Evolutionary conservation across 1,284 basidiomycete species (phyloP).

Genomic region (Ganoderma meredithae): DNA sequence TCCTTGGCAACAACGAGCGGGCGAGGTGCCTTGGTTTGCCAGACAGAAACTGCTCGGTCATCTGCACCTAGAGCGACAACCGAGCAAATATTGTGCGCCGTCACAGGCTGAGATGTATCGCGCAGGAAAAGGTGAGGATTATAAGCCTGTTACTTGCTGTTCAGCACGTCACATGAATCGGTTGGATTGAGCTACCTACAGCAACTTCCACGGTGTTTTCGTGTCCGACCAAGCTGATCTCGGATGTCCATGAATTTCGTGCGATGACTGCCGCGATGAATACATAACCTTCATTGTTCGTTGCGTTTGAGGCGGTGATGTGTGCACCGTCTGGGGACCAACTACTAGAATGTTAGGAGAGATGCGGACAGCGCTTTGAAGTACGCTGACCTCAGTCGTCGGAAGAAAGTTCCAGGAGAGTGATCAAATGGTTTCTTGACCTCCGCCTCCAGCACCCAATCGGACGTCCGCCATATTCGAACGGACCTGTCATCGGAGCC

Average conservation of each 20-base stretch:
- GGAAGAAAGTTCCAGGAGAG: slow-evolving; percentile 96
- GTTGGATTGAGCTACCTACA: slow-evolving; percentile 51
- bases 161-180: slow-evolving; percentile 27
- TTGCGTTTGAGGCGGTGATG: slow-evolving; percentile 96
- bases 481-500: slow-evolving; percentile 96
- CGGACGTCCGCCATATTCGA: slow-evolving; percentile 95
- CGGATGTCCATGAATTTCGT: slow-evolving; percentile 85
- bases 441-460: slow-evolving; percentile 88
- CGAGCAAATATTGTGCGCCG: slow-evolving; percentile 81
- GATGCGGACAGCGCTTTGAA: background rate
- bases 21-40: slow-evolving; percentile 90
- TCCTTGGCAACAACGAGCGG: slow-evolving; percentile 94
- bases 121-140: slow-evolving; percentile 93
- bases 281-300: slow-evolving; percentile 93
- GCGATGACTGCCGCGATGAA: slow-evolving; percentile 97
- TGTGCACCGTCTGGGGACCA: slow-evolving; percentile 99
- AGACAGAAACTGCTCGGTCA: slow-evolving; percentile 88
- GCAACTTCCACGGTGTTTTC: slow-evolving; percentile 98
- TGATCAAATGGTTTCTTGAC: slow-evolving; percentile 92
- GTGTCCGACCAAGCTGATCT: slow-evolving; percentile 95
- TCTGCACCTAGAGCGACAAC: slow-evolving; percentile 93
- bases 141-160: slow-evolving; percentile 66
- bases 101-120: slow-evolving; percentile 67
- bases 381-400: slow-evolving; percentile 78
- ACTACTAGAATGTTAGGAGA: slow-evolving; percentile 49